Base-by-base conservation (phyloP, 2,329 filamentous ascomycete species). In the Colletotrichum orchidophilum region DNA sequence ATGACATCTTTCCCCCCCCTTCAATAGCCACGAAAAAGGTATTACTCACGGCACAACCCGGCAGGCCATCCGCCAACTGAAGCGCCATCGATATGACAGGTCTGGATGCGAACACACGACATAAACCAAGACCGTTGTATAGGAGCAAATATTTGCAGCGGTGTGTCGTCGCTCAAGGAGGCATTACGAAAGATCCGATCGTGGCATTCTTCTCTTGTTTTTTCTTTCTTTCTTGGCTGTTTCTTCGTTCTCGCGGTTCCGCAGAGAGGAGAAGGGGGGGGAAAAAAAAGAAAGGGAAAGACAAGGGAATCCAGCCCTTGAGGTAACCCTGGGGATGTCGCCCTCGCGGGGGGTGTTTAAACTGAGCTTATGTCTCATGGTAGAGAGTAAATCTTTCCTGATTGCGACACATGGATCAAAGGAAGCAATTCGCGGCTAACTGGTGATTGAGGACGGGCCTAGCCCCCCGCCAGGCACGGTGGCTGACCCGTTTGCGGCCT, bases 1-100 rank as follows among this genome's bases (percentile, higher is more conserved):
- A 11, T 11, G 1, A 8, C 21, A n/a, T 42, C 1, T 18, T 12
- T 2, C 5, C 6, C 12, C 12, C 27, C 12, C 12, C 39, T 3
- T 18, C 2, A 18, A 29, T n/a, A n/a, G 8, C 12, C 5, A 6
- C 5, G 4, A 5, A n/a, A 8, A 3, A 35, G 15, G 54, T 42
- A 31, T 7, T 1, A 55, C 68, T 63, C 8, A 71, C 69, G 15
- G 69, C 69, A 31, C 69, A 71, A 33, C n/a, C 46, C n/a, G 69
- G 69, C 31, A 71, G 21, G 33, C 15, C 31, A 5, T 27, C 59
- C 21, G 58, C n/a, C 27, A 71, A 59, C 26, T 52, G 64, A 1
- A 55, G 27, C 42, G 50, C 57, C 64, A 71, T 71, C 53, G 64
- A 33, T 1, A 7, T 5, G 5, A 46, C 39, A 21, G 39, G 18